Conservation (phyloP, 2,329 filamentous ascomycete species). For the Aspergillus quadricinctus region DNA sequence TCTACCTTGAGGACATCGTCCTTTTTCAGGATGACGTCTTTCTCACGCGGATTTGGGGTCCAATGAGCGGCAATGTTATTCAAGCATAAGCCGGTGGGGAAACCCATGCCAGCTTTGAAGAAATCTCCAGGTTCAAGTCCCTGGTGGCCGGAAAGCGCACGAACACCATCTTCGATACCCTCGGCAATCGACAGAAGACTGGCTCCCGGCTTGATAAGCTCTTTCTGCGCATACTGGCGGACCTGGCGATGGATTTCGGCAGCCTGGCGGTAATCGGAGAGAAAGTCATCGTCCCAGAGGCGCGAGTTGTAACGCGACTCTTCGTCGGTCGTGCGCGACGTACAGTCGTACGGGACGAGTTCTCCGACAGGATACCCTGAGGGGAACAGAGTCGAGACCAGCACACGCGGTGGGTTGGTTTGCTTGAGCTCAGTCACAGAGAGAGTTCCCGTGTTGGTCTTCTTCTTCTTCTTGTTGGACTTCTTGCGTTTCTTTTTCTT, state of each 20-base stretch:
- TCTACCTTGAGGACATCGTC: slow-evolving; percentile 80
- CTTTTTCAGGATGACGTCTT: slow-evolving; percentile 65
- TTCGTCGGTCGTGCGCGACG: slow-evolving; percentile 44
- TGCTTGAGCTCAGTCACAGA: slow-evolving; percentile 26
- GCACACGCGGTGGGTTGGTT: slow-evolving; percentile 45
- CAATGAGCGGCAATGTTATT: slow-evolving; percentile 55
- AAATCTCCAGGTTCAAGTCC: slow-evolving; percentile 51
- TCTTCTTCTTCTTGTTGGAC: slow-evolving; percentile 7
- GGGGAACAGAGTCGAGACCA: slow-evolving; percentile 45
- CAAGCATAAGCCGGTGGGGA: slow-evolving; percentile 52
- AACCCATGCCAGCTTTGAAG: slow-evolving; percentile 51
- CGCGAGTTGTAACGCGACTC: slow-evolving; percentile 42
- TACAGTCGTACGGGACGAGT: slow-evolving; percentile 39
- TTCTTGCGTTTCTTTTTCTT: slow-evolving; percentile 38
- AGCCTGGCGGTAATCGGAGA: slow-evolving; percentile 53
- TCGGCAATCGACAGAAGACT: slow-evolving; percentile 48
- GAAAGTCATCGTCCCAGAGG: slow-evolving; percentile 45
- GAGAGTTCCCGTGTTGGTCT: neutral
- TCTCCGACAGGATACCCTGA: slow-evolving; percentile 46
- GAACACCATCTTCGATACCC: slow-evolving; percentile 52
- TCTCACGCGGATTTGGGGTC: slow-evolving; percentile 55
- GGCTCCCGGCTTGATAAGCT: slow-evolving; percentile 47
- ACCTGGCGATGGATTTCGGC: slow-evolving; percentile 56
- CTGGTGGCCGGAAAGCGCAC: slow-evolving; percentile 47
- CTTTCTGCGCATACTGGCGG: slow-evolving; percentile 46